Evolutionary conservation across 768 basidiomycete species (phyloP).

Genomic region (Gelatoporia subvermispora): DNA sequence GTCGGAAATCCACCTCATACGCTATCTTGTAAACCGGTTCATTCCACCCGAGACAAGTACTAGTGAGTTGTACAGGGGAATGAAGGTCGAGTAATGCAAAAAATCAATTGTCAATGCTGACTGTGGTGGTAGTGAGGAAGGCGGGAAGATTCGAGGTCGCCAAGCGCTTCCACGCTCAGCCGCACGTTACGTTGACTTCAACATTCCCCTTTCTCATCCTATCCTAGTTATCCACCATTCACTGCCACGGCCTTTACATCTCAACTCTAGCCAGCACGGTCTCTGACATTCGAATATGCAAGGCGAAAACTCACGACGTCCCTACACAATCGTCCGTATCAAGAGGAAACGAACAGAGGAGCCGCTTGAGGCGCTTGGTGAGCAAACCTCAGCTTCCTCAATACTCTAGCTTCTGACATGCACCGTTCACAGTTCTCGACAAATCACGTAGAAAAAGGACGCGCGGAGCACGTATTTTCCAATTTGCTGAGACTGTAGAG

Average conservation of each 20-base stretch:
- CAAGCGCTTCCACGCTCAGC: too few relatives aligned
- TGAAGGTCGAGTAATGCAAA: too few relatives aligned
- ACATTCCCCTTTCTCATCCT: too few relatives aligned
- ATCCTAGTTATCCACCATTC: too few relatives aligned
- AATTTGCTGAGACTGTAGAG: slow-evolving; percentile 80
- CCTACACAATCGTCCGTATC: slow-evolving; percentile 73
- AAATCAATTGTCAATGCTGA: too few relatives aligned
- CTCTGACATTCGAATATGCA: background rate
- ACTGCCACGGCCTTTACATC: background rate
- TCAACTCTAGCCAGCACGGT: background rate
- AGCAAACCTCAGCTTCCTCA: slow-evolving; percentile 17
- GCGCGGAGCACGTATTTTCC: slow-evolving; percentile 55
- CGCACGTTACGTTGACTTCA: too few relatives aligned
- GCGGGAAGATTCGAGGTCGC: too few relatives aligned
- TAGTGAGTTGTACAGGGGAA: too few relatives aligned
- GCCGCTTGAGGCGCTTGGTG: slow-evolving; percentile 77
- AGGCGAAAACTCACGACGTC: slow-evolving; percentile 21
- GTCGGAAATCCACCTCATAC: too few relatives aligned
- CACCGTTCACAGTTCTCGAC: slow-evolving; percentile 6
- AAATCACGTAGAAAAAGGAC: slow-evolving; percentile 56
- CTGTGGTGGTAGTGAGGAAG: too few relatives aligned
- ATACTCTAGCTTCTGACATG: slow-evolving; percentile 1
- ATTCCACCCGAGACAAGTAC: too few relatives aligned
- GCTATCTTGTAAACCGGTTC: too few relatives aligned
- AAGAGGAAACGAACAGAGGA: slow-evolving; percentile 82